Percentiles rank a stretch among this genome's conserved stretches.
Conservation (phyloP, 2,329 filamentous ascomycete genomes). For the Macrophomina pseudophaseolina region DNA sequence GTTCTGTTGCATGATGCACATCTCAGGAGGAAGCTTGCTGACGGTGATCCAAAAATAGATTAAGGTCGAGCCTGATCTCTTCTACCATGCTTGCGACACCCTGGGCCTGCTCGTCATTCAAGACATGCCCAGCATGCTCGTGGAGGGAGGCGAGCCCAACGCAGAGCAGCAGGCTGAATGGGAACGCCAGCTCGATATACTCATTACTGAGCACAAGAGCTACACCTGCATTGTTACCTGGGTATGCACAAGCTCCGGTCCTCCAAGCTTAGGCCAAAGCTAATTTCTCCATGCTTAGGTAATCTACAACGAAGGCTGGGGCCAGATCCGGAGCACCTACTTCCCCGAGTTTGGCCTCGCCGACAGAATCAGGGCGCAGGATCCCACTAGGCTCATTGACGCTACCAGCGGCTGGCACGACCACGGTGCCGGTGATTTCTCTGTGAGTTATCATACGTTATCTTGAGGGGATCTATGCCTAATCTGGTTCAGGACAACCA, state of each 20-base stretch:
- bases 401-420: conserved; percentile 70
- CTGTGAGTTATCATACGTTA: conserved; percentile 28
- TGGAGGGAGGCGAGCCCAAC: conserved; percentile 40
- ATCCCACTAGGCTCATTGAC: conserved; percentile 69
- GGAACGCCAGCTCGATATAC: conserved; percentile 63
- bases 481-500: conserved; percentile 63
- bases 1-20: conserved; percentile 32
- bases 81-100: conserved; percentile 70
- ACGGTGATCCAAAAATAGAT: conserved; percentile 50
- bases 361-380: conserved; percentile 59
- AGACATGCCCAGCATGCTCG: conserved; percentile 70
- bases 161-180: conserved; percentile 67
- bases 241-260: conserved; percentile 46
- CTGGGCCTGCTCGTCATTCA: conserved; percentile 71
- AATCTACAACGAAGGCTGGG: conserved; percentile 77
- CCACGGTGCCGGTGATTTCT: conserved; percentile 69
- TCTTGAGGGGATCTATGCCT: conserved; percentile 29
- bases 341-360: conserved; percentile 65
- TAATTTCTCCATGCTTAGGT: conserved; percentile 45
- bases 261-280: no score
- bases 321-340: conserved; percentile 57
- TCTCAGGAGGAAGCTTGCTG: background rate
- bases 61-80: conserved; percentile 70
- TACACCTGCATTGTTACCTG: conserved; percentile 70
- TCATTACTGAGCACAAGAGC: conserved; percentile 67